Evolutionary conservation across 202 grass and related monocot genomes (phyloP), one percentile per base, ranked within the genome.

Genomic region (Bolboschoenoplectus hybrid): DNA sequence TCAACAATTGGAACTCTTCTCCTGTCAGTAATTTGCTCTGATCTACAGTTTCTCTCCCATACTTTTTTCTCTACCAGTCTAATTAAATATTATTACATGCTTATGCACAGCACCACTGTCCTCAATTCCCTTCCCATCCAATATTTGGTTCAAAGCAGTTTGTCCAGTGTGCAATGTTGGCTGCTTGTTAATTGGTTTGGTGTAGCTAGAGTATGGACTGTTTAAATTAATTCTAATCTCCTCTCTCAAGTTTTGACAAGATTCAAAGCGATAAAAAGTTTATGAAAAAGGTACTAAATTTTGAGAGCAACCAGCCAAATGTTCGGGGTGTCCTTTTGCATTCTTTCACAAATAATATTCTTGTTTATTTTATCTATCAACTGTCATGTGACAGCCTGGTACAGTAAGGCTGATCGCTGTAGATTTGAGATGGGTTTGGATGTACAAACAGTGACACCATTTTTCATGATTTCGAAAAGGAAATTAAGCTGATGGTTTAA

Each of bases 301-400:
- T 66, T 83, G 63, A 83, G 57, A 51, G 46, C 41, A 36, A 83
- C 43, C 12, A 68, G 81, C 81, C 63, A 83, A 83, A 38, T 55
- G n/a, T 68, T 69, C 32, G 43, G 51, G 51, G 26, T 35, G 50
- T 2, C 26, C 4, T 78, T 78, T 58, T 39, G 6, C 4, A 77
- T 49, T 82, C 3, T 63, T 49, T 16, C 46, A 53, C 43, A 68
- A 83, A 36, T 63, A 26, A 13, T 58, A 58, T 58, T 4, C 55
- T 16, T 26, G 26, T 58, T 14, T 38, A 13, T 80, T 67, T 12
- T 14, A 17, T 38, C 58, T 58, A 69, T 83, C 65, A 83, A 52
- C 6, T 52, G 40, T 82, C 58, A 67, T 53, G 46, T 83, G 81
- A 83, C 81, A 83, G 43, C 62, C 81, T 69, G 26, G 81, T 67